Conservation (phyloP, 768 basidiomycete species). For the Amanita rimosa region DNA sequence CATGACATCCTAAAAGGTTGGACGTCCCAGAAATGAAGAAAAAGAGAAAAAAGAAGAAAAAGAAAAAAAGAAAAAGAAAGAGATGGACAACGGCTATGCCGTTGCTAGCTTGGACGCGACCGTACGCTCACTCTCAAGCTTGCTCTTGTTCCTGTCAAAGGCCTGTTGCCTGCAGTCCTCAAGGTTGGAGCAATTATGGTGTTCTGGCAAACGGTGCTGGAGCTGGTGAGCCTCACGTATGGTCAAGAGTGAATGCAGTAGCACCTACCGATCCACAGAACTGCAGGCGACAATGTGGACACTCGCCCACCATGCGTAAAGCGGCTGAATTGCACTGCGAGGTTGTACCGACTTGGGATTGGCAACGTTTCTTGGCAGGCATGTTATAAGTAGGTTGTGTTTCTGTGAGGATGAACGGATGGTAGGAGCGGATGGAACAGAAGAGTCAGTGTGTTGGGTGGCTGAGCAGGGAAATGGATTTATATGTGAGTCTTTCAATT, state of each 20-base stretch:
- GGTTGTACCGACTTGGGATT: constrained; percentile 41
- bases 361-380: constrained; percentile 85
- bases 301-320: constrained; percentile 77
- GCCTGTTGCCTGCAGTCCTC: constrained; percentile 82
- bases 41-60: not conserved
- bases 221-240: constrained; percentile 8
- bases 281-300: constrained; percentile 65
- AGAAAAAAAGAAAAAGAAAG: constrained; percentile 1
- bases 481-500: not conserved
- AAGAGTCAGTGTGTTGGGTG: not conserved
- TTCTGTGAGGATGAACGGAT: constrained; percentile 6
- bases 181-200: constrained; percentile 75
- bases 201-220: constrained; percentile 84
- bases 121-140: constrained; percentile 82
- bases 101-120: constrained; percentile 80
- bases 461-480: not conserved
- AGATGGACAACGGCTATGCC: constrained; percentile 30
- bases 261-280: constrained; percentile 68
- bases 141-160: constrained; percentile 79
- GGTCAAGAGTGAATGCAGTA: constrained; percentile 9
- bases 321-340: constrained; percentile 67
- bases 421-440: constrained; percentile 3
- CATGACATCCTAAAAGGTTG: constrained; percentile 3
- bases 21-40: not conserved
- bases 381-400: constrained; percentile 23